Base-by-base conservation (phyloP, 768 basidiomycete genomes). In the Boletus subcaerulescens region DNA sequence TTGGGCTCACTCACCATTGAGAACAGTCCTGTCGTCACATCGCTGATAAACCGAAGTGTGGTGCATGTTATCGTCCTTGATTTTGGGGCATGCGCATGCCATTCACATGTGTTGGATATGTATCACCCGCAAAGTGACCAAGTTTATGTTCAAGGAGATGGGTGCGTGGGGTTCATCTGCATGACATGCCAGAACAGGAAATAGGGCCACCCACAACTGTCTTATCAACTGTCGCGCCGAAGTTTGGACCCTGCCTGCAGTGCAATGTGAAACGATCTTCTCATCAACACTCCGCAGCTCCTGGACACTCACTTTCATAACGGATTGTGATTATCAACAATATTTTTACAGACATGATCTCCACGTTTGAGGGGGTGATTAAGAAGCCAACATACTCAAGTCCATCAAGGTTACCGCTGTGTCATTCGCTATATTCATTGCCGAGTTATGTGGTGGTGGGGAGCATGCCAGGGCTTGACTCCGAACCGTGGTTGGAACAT, bases 161-260 rank as follows among this genome's bases (percentile, higher is more conserved):
- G 76, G 73, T 2, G 39, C 38, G 22, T 64, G 63, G 11, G 55
- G 53, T 9, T 45, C 26, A 29, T 29, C 62, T 24, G 57, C 33
- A 24, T 56, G 65, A 8, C 51, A 48, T 15, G 17, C 43, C 0
- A 52, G 45, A 1, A 24, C 32, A 7, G 47, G 17, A 12, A 51
- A 43, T n/a, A 24, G 48, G 6, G 74, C 74, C 1, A 58, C 64
- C 7, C 76, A 83, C 57, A 86, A 83, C 49, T 76, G 70, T 42
- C 67, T 85, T 13, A 67, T 85, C 17, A 79, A 82, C 56, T 83
- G 81, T 49, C 76, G 81, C 47, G 65, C 74, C 0, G 81, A 83
- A 14, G 77, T 83, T 20, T 85, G 83, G 83, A 81, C 75, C 6
- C 77, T 80, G 2, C 71, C 83, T 4, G 81, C 83, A 0, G 73